Percentiles rank a stretch among this genome's conserved stretches.
These are phyloP conservation scores for Flaveria floridana DNA, from an alignment of 140 eudicot species.

Conservation along the genomic window DNA sequence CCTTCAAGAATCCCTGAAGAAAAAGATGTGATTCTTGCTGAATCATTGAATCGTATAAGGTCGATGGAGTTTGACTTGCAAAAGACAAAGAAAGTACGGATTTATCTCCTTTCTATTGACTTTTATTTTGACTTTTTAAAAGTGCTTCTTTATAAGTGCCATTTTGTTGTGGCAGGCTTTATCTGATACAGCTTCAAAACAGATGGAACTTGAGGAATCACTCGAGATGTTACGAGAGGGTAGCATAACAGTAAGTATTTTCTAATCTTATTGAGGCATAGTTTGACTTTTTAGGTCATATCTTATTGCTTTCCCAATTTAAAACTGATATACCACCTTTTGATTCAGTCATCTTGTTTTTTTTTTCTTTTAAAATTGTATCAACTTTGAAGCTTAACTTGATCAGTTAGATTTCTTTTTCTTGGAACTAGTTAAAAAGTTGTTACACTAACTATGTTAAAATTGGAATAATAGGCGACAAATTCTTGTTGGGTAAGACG, in stretches of 20 bases:
- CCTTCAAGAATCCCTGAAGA: constrained; percentile 80
- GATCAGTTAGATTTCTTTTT: not conserved
- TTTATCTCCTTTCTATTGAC: not conserved
- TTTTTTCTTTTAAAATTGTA: no score
- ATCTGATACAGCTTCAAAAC: constrained; percentile 83
- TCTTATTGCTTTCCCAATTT: not conserved
- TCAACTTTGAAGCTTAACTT: not conserved
- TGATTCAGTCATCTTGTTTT: no score
- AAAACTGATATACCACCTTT: not conserved
- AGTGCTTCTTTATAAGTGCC: not conserved
- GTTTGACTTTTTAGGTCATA: not conserved
- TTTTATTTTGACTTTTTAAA: not conserved
- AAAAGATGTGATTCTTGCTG: constrained; percentile 70
- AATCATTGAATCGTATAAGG: constrained; percentile 72
- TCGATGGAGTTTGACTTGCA: constrained; percentile 88
- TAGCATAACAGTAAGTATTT: constrained; percentile 50
- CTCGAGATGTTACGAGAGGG: constrained; percentile 62
- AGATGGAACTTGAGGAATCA: constrained; percentile 85
- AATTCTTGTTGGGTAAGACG: constrained; percentile 55
- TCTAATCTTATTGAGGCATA: not conserved
- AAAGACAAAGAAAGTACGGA: constrained; percentile 74
- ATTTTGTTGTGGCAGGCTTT: constrained; percentile 46
- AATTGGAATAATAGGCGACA: constrained; percentile 41
- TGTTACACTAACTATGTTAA: not conserved
- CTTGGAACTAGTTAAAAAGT: not conserved